A percentile compares a stretch with the other conserved stretches of the same genome.
Evolutionary conservation across 129 eudicot species (phyloP).

Genomic region (Oenanthe sinensis): DNA sequence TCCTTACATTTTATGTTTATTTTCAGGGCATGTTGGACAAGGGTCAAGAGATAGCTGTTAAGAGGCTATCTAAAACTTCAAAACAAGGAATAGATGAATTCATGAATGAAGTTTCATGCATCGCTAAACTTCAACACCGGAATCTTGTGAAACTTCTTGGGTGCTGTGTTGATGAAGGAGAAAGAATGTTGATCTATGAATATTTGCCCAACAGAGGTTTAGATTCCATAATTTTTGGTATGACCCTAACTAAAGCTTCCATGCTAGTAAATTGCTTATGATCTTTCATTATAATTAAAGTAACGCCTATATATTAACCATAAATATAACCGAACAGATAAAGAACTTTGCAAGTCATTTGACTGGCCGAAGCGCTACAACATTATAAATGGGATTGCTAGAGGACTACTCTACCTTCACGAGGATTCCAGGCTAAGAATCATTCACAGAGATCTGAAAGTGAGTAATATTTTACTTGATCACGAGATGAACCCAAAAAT

Average conservation of each 20-base stretch:
- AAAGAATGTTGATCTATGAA: conserved; percentile 1
- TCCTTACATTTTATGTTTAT: background rate
- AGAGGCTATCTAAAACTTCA: background rate
- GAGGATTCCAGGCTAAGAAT: conserved; percentile 3
- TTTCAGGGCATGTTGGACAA: background rate
- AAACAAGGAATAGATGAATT: background rate
- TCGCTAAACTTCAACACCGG: background rate
- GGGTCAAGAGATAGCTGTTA: conserved; percentile 1
- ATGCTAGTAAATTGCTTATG: background rate
- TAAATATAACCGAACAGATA: background rate
- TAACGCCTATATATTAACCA: background rate
- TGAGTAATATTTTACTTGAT: background rate
- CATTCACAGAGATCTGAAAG: background rate
- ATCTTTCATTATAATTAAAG: background rate
- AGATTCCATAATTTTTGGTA: background rate
- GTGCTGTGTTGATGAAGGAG: background rate
- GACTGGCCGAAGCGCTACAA: conserved; percentile 4
- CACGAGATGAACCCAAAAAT: background rate
- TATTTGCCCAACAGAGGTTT: background rate
- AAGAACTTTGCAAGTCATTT: background rate
- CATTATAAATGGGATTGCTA: conserved; percentile 1
- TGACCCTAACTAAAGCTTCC: background rate
- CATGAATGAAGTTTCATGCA: background rate
- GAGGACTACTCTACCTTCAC: background rate
- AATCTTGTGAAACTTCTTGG: conserved; percentile 4